Conservation (phyloP, 2,329 filamentous ascomycete species). For the Xylaria sp. region DNA sequence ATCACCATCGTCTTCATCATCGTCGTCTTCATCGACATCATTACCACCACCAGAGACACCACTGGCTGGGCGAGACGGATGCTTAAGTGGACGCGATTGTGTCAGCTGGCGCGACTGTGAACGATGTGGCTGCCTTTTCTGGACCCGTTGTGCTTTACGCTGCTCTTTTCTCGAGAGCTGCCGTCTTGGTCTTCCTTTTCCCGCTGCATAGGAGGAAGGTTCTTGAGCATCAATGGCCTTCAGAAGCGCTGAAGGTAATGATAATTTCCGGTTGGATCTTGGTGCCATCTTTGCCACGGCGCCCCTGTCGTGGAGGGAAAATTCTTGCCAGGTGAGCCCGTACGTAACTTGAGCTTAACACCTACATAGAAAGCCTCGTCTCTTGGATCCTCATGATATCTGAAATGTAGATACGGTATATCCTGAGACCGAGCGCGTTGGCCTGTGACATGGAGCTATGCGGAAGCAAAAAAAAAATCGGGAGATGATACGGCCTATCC, state of each 20-base stretch:
- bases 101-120: conserved; percentile 28
- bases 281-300: conserved; percentile 36
- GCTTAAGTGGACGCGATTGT: conserved; percentile 12
- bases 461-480: too few relatives aligned
- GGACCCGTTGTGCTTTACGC: conserved; percentile 35
- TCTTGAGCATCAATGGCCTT: conserved; percentile 45
- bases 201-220: conserved; percentile 12
- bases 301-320: too few relatives aligned
- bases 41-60: too few relatives aligned
- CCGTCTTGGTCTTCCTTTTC: conserved; percentile 20
- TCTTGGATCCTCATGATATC: too few relatives aligned
- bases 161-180: conserved; percentile 37
- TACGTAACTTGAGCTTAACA: too few relatives aligned
- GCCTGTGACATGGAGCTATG: too few relatives aligned
- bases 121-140: conserved; percentile 34
- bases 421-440: too few relatives aligned
- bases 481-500: too few relatives aligned
- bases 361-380: too few relatives aligned
- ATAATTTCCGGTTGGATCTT: conserved; percentile 40
- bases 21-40: conserved; percentile 19
- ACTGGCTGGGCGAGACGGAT: conserved; percentile 1
- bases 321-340: too few relatives aligned
- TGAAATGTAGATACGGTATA: too few relatives aligned
- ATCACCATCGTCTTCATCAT: conserved; percentile 26
- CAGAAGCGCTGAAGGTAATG: conserved; percentile 48